These are phyloP conservation scores for Cercospora berteroae DNA, from an alignment of 2,329 filamentous ascomycete species.

Conservation along the genomic window DNA sequence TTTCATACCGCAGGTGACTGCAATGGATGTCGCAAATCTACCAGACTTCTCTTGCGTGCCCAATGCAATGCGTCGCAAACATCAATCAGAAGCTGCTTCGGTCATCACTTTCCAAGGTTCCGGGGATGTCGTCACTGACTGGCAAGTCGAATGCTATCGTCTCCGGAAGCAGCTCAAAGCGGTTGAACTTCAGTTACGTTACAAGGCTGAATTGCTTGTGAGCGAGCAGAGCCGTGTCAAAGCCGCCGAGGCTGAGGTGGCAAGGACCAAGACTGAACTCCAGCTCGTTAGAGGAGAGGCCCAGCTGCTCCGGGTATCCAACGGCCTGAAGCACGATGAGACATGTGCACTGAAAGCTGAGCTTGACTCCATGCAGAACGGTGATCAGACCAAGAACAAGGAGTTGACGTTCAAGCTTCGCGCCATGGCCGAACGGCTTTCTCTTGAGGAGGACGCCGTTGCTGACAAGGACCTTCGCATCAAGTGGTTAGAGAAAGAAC, in stretches of 20 bases:
- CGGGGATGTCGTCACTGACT: conserved; percentile 1
- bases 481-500: conserved; percentile 14
- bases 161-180: conserved; percentile 10
- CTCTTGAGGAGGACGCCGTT: conserved; percentile 10
- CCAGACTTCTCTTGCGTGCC: conserved; percentile 7
- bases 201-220: conserved; percentile 1
- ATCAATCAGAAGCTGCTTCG: background rate
- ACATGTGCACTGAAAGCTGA: conserved; percentile 4
- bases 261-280: conserved; percentile 1
- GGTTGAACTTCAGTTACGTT: background rate
- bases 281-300: conserved; percentile 4
- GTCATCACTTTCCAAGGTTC: background rate
- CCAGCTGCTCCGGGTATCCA: conserved; percentile 3
- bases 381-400: conserved; percentile 6
- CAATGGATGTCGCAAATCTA: conserved; percentile 5
- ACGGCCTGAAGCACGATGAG: conserved; percentile 7
- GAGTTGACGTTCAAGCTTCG: conserved; percentile 4
- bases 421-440: conserved; percentile 10
- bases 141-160: conserved; percentile 13
- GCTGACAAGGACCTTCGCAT: conserved; percentile 12
- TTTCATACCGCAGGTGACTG: conserved; percentile 1
- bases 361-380: background rate
- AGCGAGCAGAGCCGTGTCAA: background rate
- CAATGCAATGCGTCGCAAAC: background rate
- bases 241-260: background rate